Evolutionary conservation across 768 basidiomycete genomes (phyloP).

Genomic region (Melanogaster broomeanus): DNA sequence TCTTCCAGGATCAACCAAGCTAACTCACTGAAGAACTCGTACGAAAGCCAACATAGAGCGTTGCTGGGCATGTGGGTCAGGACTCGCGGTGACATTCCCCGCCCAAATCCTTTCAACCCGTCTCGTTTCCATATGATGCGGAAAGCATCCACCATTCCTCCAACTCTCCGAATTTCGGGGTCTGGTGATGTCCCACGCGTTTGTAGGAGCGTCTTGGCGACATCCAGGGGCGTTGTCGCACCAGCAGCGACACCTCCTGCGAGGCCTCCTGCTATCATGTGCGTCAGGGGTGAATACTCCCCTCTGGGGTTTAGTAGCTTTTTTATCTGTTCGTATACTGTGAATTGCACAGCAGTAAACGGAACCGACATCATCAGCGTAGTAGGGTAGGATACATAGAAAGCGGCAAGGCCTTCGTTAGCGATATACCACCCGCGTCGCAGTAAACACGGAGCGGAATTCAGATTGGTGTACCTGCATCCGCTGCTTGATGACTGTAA

Average conservation of each 20-base stretch:
- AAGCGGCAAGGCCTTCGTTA: slow-evolving; percentile 84
- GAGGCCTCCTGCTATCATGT: slow-evolving; percentile 88
- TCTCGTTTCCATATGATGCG: slow-evolving; percentile 86
- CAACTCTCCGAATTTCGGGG: slow-evolving; percentile 76
- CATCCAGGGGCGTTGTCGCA: slow-evolving; percentile 95
- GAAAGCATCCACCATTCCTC: slow-evolving; percentile 87
- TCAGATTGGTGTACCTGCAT: slow-evolving; percentile 97
- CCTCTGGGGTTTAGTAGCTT: slow-evolving; percentile 79
- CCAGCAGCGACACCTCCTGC: slow-evolving; percentile 95
- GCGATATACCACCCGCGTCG: slow-evolving; percentile 83
- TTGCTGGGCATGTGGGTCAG: slow-evolving; percentile 97
- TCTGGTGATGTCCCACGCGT: slow-evolving; percentile 92
- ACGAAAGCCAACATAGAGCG: slow-evolving; percentile 95
- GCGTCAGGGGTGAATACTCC: slow-evolving; percentile 90
- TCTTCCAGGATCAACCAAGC: neutral
- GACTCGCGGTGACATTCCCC: slow-evolving; percentile 89
- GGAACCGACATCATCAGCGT: slow-evolving; percentile 96
- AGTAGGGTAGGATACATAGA: slow-evolving; percentile 99
- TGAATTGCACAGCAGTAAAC: slow-evolving; percentile 97
- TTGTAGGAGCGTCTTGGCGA: slow-evolving; percentile 96
- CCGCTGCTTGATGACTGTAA: slow-evolving; percentile 94
- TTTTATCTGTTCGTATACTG: slow-evolving; percentile 94
- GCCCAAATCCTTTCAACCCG: slow-evolving; percentile 79
- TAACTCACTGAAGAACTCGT: slow-evolving; percentile 96
- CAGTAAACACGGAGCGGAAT: slow-evolving; percentile 85